phyloP scores from a whole-genome alignment of 768 basidiomycete genomes.

The Leucosporidium creatinivorum region DNA sequence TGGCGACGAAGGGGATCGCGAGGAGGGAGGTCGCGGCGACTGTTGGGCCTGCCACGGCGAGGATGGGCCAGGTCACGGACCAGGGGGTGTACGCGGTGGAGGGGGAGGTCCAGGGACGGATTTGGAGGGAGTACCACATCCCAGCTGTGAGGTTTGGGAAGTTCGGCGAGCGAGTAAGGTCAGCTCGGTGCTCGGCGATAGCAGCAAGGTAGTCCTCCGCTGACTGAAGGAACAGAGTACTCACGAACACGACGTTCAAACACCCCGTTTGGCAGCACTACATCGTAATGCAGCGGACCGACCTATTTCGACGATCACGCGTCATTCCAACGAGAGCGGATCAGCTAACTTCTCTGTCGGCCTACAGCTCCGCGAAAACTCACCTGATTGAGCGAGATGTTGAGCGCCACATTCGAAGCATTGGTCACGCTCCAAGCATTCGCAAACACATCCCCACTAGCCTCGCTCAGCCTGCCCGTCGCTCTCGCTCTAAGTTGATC shows the following conservation, averaged over 20 bases:
- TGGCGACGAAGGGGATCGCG: slow-evolving; percentile 27
- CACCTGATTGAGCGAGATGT: slow-evolving; percentile 22
- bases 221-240: background rate
- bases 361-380: background rate
- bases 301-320: slow-evolving; percentile 1
- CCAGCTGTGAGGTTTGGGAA: background rate
- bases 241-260: slow-evolving; percentile 26
- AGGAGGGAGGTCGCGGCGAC: slow-evolving; percentile 26
- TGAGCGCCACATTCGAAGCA: slow-evolving; percentile 24
- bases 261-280: slow-evolving; percentile 17
- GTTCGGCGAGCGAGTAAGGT: background rate
- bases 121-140: slow-evolving; percentile 19
- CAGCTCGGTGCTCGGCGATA: too few species aligned
- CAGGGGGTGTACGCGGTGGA: slow-evolving; percentile 17
- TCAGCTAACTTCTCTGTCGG: background rate
- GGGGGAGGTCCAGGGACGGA: slow-evolving; percentile 16
- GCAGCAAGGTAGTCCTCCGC: too few species aligned
- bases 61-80: slow-evolving; percentile 23
- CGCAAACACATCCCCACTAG: background rate
- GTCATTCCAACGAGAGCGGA: background rate
- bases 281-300: slow-evolving; percentile 26
- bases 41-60: slow-evolving; percentile 20
- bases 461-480: background rate
- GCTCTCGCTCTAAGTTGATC: background rate
- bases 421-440: slow-evolving; percentile 17